These are phyloP conservation scores for Rubroboletus pulcherrimus DNA, from an alignment of 768 basidiomycete species.

Conservation along the genomic window DNA sequence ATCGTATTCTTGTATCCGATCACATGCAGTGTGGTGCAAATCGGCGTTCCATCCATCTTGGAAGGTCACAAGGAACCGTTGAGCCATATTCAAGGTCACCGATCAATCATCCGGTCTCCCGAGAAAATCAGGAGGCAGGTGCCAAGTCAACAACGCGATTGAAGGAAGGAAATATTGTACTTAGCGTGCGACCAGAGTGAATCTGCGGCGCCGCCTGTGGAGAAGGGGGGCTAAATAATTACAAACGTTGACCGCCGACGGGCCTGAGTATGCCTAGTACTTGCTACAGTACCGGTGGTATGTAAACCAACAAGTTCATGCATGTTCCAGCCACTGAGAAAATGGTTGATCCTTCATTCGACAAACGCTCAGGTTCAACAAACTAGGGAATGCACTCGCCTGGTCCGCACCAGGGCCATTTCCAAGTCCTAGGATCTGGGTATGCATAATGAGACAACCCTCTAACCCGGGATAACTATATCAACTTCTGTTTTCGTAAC, in stretches of 20 bases:
- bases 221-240: neutral
- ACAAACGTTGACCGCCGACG: neutral
- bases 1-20: constrained; percentile 1
- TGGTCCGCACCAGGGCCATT: neutral
- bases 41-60: constrained; percentile 1
- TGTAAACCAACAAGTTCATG: neutral
- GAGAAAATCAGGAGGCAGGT: neutral
- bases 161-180: neutral
- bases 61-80: neutral
- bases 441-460: neutral
- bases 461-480: neutral
- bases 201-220: neutral
- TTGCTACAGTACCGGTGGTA: neutral
- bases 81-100: neutral
- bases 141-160: neutral
- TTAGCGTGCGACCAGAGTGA: neutral
- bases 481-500: neutral
- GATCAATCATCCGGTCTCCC: constrained; percentile 1
- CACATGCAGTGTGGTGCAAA: neutral
- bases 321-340: neutral
- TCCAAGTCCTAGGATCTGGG: neutral
- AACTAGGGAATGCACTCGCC: constrained; percentile 6
- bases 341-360: neutral
- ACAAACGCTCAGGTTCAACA: neutral
- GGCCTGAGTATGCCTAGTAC: neutral